Evolutionary conservation across 2,329 filamentous ascomycete species (phyloP), one percentile per base, ranked within the genome.

Genomic region (Metarhizium rileyi): DNA sequence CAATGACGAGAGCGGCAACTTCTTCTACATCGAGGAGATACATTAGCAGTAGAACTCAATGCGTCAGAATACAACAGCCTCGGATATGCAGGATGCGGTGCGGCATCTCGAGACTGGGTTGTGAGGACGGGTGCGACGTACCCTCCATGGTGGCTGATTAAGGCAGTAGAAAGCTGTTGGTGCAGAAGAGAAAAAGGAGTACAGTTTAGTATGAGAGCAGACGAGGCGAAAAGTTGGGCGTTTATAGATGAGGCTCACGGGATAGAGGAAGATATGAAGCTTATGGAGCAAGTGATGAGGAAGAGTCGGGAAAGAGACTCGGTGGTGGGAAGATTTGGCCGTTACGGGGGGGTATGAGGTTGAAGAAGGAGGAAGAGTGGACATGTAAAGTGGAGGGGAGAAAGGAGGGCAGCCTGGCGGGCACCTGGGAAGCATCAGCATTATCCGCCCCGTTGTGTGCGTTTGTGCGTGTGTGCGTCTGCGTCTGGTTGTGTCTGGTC

Each of bases 1-100:
- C 93, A 80, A 98, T 97, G 77, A 98, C 93, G 88, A 98, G 90
- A 76, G 93, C 93, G 76, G 93, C 93, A 77, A 98, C 93, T 89
- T 98, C 93, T 84, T 98, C 93, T 97, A 71, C 75, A 76, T 58
- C 56, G 55, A 56, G 63, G 56, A 69, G 61, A 60, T 53, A 59
- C 30, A 67, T 78, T 60, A 79, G 77, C 65, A 55, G 64, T 50
- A 44, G 46, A 52, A 48, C 42, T 49, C 41, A 48, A 58, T 46
- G 49, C 28, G 38, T 35, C 20, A 20, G 14, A 38, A 18, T 23
- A 9, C 18, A 10, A 6, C 2, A 10, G 49, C 25, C 40, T 46
- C n/a, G 23, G 20, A 26, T 18, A 12, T 16, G 42, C 28, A 33
- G 30, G 10, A 33, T n/a, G n/a, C n/a, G n/a, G n/a, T 33, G 30